Percentiles rank a stretch among this genome's conserved stretches.
Evolutionary conservation across 306 rosid species (phyloP).

Genomic region (Ammopiptanthus mongolicus): DNA sequence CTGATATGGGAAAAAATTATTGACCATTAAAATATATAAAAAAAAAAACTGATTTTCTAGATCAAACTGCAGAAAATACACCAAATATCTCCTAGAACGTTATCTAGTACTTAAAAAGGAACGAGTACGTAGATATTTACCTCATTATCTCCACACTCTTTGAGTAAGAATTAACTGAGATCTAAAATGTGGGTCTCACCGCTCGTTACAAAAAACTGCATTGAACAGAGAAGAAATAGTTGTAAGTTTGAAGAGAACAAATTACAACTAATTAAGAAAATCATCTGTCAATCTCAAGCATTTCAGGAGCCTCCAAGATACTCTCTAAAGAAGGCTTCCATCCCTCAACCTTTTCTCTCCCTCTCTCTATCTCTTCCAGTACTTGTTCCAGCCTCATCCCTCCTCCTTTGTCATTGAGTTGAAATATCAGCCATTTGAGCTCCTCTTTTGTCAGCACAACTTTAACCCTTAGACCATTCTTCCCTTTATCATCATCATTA

Average conservation of each 20-base stretch:
- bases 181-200: background rate
- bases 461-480: constrained; percentile 48
- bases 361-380: constrained; percentile 50
- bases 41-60: background rate
- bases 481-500: background rate
- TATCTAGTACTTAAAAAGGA: background rate
- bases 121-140: background rate
- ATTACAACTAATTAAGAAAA: background rate
- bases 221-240: background rate
- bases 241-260: background rate
- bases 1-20: background rate
- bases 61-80: background rate
- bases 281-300: constrained; percentile 38
- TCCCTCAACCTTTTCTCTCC: constrained; percentile 34
- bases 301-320: constrained; percentile 69
- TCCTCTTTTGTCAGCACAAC: constrained; percentile 72
- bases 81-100: background rate
- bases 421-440: constrained; percentile 60
- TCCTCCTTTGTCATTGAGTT: constrained; percentile 46
- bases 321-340: constrained; percentile 94
- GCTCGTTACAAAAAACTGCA: constrained; percentile 12
- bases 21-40: background rate
- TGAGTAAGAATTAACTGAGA: constrained; percentile 17
- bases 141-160: background rate
- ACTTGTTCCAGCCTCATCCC: constrained; percentile 52